phyloP scores from a whole-genome alignment of 257 asterid genomes.

The Scutellaria minor region DNA sequence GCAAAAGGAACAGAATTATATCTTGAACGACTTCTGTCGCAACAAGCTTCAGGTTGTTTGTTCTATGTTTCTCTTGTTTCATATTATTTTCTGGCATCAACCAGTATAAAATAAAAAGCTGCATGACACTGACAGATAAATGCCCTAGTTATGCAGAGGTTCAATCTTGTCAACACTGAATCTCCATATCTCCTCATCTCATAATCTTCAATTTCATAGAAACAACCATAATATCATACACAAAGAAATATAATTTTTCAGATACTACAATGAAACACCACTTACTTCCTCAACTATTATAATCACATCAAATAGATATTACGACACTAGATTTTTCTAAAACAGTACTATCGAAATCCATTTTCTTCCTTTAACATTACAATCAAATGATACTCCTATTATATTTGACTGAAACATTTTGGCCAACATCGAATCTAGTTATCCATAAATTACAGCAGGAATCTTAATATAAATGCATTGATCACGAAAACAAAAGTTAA shows the following conservation, averaged over 20 bases:
- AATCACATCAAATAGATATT: neutral
- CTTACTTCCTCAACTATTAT: constrained; percentile 1
- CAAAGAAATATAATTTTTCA: no score
- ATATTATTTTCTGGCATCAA: neutral
- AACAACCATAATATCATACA: neutral
- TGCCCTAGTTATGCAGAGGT: neutral
- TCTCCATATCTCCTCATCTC: constrained; percentile 1
- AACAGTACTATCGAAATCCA: neutral
- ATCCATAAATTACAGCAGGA: neutral
- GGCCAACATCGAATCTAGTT: neutral
- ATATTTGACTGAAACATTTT: no score
- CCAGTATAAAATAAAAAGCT: neutral
- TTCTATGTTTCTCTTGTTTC: neutral
- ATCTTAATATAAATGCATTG: neutral
- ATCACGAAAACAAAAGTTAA: neutral
- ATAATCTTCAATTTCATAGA: neutral
- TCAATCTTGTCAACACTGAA: constrained; percentile 3
- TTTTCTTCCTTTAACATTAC: neutral
- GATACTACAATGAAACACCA: neutral
- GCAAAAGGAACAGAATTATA: neutral
- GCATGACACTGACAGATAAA: neutral
- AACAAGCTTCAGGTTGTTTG: neutral
- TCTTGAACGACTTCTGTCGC: neutral
- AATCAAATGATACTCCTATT: no score
- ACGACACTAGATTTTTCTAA: neutral